Evolutionary conservation across 805 yeast species (phyloP).

Genomic region (Pichia rugopelliculosa): DNA sequence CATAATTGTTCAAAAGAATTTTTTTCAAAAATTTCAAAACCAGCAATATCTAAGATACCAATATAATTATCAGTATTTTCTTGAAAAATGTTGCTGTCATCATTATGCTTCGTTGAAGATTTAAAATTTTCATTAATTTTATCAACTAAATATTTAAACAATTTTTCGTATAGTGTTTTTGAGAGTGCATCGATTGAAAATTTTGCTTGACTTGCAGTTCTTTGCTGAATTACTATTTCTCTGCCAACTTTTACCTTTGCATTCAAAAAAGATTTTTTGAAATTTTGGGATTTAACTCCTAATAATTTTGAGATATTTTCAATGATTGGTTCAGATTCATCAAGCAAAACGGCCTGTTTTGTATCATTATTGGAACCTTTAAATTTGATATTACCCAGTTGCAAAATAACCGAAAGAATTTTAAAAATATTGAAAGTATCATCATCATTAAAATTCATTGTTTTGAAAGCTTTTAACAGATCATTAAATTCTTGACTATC

Average conservation of each 20-base stretch:
- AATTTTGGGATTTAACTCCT: conserved; percentile 46
- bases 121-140: conserved; percentile 62
- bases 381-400: conserved; percentile 79
- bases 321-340: conserved; percentile 39
- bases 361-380: conserved; percentile 45
- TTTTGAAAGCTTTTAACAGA: conserved; percentile 59
- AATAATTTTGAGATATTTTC: conserved; percentile 50
- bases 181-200: conserved; percentile 81
- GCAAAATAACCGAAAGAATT: conserved; percentile 68
- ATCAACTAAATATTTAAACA: conserved; percentile 71
- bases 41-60: conserved; percentile 56
- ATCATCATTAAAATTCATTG: conserved; percentile 57
- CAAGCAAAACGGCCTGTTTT: conserved; percentile 68
- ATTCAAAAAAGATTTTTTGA: conserved; percentile 53
- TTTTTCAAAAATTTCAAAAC: conserved; percentile 51
- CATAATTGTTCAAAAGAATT: conserved; percentile 57
- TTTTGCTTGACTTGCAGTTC: conserved; percentile 72
- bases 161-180: conserved; percentile 75
- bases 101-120: background rate
- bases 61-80: conserved; percentile 32
- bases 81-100: background rate
- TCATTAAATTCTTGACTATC: conserved; percentile 61
- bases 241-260: conserved; percentile 90
- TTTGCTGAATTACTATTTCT: conserved; percentile 75
- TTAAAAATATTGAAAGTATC: conserved; percentile 56